These are phyloP conservation scores for Xylaria nigripes DNA, from an alignment of 495 filamentous ascomycete genomes.

Conservation along the genomic window DNA sequence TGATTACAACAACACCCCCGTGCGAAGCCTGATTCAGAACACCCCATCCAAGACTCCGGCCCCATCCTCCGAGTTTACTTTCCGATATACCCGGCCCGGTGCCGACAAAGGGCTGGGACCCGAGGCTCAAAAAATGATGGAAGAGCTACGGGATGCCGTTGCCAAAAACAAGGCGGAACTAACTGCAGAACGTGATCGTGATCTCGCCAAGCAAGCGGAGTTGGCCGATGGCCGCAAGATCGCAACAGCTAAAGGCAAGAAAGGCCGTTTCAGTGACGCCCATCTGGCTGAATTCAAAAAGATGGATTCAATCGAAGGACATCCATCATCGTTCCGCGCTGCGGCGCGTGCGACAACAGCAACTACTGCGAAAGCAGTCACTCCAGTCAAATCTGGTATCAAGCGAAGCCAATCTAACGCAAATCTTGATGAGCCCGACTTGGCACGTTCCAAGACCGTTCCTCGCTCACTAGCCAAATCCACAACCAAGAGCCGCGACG, in stretches of 20 bases:
- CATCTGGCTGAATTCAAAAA: conserved; percentile 88
- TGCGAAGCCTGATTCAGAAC: conserved; percentile 24
- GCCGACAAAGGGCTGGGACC: conserved; percentile 54
- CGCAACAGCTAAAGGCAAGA: conserved; percentile 67
- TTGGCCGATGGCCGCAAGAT: conserved; percentile 54
- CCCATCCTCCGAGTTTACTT: conserved; percentile 62
- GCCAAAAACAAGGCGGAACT: conserved; percentile 59
- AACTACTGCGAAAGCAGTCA: conserved; percentile 56
- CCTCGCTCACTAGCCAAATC: conserved; percentile 12
- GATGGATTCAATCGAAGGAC: conserved; percentile 89
- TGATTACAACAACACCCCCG: conserved; percentile 30
- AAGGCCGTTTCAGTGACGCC: conserved; percentile 65
- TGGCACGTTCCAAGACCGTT: conserved; percentile 29
- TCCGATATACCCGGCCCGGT: conserved; percentile 52
- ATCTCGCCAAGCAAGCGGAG: conserved; percentile 35
- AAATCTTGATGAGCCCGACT: conserved; percentile 51
- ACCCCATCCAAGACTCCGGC: conserved; percentile 43
- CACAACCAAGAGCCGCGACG: conserved; percentile 17
- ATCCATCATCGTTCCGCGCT: conserved; percentile 70
- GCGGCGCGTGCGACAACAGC: conserved; percentile 48
- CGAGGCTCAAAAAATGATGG: conserved; percentile 70
- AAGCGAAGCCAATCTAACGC: conserved; percentile 73
- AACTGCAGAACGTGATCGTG: conserved; percentile 42
- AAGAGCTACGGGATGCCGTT: conserved; percentile 61
- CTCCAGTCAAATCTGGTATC: conserved; percentile 48